Percentiles rank a stretch among this genome's conserved stretches.
Conservation (phyloP, 164 flowering plant species). For the Nymphaea thermarum region DNA sequence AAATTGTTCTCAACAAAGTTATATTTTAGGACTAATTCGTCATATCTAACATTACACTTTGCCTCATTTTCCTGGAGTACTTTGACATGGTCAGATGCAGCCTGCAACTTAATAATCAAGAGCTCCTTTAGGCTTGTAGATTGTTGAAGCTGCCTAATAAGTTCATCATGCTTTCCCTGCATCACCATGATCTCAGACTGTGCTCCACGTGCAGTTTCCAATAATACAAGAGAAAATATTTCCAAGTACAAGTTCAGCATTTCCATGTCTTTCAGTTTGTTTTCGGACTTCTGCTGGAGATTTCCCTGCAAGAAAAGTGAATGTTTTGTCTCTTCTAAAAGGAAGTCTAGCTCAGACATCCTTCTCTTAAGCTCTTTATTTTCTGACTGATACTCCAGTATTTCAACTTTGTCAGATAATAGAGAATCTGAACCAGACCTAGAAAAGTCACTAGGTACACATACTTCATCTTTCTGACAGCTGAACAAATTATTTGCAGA, state of each 20-base stretch:
- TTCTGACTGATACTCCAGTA: constrained; percentile 5
- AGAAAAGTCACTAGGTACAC: background rate
- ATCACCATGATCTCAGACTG: constrained; percentile 21
- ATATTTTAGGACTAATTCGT: constrained; percentile 40
- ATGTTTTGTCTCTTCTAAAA: constrained; percentile 37
- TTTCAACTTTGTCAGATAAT: constrained; percentile 13
- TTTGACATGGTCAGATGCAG: constrained; percentile 41
- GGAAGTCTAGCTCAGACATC: constrained; percentile 28
- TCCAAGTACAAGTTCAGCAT: constrained; percentile 37
- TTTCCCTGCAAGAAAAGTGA: constrained; percentile 54
- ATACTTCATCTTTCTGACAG: constrained; percentile 5
- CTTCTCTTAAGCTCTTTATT: constrained; percentile 20
- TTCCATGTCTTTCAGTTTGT: constrained; percentile 55
- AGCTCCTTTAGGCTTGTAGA: constrained; percentile 40
- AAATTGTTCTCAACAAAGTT: constrained; percentile 43
- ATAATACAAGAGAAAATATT: constrained; percentile 46
- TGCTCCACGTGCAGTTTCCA: constrained; percentile 46
- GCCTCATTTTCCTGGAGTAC: constrained; percentile 33
- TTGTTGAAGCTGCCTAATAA: constrained; percentile 34
- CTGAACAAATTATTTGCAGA: background rate
- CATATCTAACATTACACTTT: constrained; percentile 25
- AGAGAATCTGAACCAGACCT: constrained; percentile 4
- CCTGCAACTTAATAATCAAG: constrained; percentile 46
- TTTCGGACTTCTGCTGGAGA: constrained; percentile 50
- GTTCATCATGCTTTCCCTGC: constrained; percentile 29